Evolutionary conservation across 139 green algal species (phyloP).

Genomic region (Asterochloris sp.): DNA sequence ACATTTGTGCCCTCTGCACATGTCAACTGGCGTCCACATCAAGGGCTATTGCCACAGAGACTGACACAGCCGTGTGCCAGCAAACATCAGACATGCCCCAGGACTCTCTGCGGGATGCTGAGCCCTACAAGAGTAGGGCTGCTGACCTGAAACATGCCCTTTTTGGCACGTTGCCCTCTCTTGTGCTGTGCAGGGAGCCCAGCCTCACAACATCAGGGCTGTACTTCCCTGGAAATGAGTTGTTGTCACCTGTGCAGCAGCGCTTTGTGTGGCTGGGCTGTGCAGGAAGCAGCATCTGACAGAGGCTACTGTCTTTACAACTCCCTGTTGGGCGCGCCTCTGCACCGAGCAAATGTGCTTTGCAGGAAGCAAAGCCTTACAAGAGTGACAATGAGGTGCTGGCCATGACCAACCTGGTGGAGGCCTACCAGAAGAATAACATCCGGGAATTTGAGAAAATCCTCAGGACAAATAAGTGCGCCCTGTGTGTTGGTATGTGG

Average conservation of each 20-base stretch:
- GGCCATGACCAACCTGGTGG: constrained; percentile 95
- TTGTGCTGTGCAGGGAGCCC: no score
- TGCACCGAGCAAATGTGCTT: neutral
- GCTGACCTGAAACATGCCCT: no score
- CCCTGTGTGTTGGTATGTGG: neutral
- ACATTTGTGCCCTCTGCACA: no score
- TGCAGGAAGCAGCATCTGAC: neutral
- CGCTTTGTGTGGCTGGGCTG: neutral
- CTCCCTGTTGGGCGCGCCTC: neutral
- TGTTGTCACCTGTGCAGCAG: neutral
- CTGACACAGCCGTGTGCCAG: no score
- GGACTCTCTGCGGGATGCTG: no score
- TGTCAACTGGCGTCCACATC: no score
- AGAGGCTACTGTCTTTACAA: neutral
- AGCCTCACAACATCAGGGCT: no score
- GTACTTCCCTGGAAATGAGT: no score
- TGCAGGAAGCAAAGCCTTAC: constrained; percentile 86
- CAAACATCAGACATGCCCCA: no score
- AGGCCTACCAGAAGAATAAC: constrained; percentile 91
- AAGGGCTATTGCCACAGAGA: no score
- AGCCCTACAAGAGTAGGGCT: no score
- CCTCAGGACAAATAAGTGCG: constrained; percentile 64
- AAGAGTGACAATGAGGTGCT: constrained; percentile 65
- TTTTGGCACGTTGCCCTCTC: no score
- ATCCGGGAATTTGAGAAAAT: constrained; percentile 95